Evolutionary conservation across 495 filamentous ascomycete genomes (phyloP).

Genomic region (Penicillium silybi): DNA sequence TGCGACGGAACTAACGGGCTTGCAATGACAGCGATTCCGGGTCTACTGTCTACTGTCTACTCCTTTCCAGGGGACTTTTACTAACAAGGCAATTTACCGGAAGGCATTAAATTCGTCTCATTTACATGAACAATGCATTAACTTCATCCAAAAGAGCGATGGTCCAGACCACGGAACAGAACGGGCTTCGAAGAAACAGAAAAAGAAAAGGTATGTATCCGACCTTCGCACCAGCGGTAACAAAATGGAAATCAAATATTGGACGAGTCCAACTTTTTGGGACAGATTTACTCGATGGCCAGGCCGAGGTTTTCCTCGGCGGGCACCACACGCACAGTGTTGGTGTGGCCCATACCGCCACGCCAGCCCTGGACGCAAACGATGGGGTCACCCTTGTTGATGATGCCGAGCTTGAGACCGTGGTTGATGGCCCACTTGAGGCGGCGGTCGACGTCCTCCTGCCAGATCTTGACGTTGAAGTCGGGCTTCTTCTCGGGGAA

Average conservation of each 20-base stretch:
- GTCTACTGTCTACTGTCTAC: slow-evolving; percentile 4
- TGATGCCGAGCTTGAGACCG: slow-evolving; percentile 78
- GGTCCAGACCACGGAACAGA: slow-evolving; percentile 22
- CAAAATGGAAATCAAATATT: slow-evolving; percentile 11
- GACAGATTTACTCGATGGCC: slow-evolving; percentile 31
- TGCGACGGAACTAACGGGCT: not conserved
- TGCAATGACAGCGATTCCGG: not conserved
- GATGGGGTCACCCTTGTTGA: slow-evolving; percentile 77
- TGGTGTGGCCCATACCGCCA: slow-evolving; percentile 96
- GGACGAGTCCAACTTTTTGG: slow-evolving; percentile 10
- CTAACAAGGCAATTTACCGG: slow-evolving; percentile 12
- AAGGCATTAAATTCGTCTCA: slow-evolving; percentile 29
- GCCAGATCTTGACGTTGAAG: slow-evolving; percentile 85
- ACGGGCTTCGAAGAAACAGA: slow-evolving; percentile 11
- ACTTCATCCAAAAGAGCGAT: slow-evolving; percentile 15
- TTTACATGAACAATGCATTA: slow-evolving; percentile 28
- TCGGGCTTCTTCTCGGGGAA: slow-evolving; percentile 92
- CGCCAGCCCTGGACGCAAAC: slow-evolving; percentile 98
- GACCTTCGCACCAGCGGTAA: slow-evolving; percentile 25
- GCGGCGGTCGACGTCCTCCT: slow-evolving; percentile 95
- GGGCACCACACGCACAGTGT: slow-evolving; percentile 76
- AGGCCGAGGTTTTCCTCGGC: slow-evolving; percentile 61
- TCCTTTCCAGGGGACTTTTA: slow-evolving; percentile 7
- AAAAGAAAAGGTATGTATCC: slow-evolving; percentile 25
- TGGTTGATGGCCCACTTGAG: slow-evolving; percentile 90